Evolutionary conservation across 805 yeast species (phyloP), one percentile per base, ranked within the genome.

Genomic region (Candida sanyiensis): DNA sequence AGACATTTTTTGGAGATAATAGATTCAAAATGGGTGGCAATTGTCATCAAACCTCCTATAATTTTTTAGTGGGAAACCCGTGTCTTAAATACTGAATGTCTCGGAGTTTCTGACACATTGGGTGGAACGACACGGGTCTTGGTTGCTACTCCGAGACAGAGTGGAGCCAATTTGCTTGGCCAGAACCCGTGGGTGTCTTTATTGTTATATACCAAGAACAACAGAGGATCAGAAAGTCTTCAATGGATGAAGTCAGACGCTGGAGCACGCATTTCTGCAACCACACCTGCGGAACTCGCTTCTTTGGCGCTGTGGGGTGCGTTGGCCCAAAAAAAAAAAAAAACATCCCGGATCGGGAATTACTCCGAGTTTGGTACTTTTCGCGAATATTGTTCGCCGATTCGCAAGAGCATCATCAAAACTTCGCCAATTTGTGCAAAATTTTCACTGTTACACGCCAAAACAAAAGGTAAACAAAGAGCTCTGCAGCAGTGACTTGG

Each of bases 401-500:
- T 38, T 38, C 34, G 18, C 35, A 33, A 28, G 12, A 28, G 18
- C 16, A 28, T 7, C 5, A 28, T 28, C 21, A 28, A 11, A 28
- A 28, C 32, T 28, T 17, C 32, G 32, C 32, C 32, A 27, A 21
- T 23, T 25, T 26, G 41, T 38, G 41, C 41, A 38, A 38, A 38
- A 32, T 38, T 38, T 38, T 38, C 35, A 30, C 33, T 35, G 25
- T 32, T 25, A 20, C 18, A 26, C 31, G 15, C 37, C 32, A 18
- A 16, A 34, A 29, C 28, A 26, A 20, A 28, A 32, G n/a, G 43
- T 35, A 40, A 40, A 40, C 43, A 37, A 37, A 30, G 28, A 25
- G 31, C n/a, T n/a, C n/a, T n/a, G n/a, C n/a, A n/a, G n/a, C n/a
- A n/a, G n/a, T n/a, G n/a, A n/a, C n/a, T n/a, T n/a, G n/a, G n/a